phyloP scores from a whole-genome alignment of 2,329 filamentous ascomycete species.

The Colletotrichum agaves region DNA sequence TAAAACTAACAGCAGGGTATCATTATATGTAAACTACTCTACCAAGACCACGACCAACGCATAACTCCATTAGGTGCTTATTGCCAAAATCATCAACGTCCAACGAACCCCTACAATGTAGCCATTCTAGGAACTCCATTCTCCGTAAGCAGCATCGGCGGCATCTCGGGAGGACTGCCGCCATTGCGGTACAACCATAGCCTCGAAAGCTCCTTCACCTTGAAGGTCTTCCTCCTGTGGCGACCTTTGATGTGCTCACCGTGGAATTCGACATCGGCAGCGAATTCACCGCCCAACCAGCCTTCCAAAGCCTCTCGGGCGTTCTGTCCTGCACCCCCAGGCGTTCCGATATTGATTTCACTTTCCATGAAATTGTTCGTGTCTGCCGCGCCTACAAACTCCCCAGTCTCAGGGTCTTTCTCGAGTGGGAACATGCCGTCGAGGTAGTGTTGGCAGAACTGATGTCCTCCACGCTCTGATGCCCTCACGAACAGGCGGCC shows the following conservation, averaged over 20 bases:
- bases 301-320: slow-evolving; percentile 60
- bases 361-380: slow-evolving; percentile 71
- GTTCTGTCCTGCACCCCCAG: slow-evolving; percentile 55
- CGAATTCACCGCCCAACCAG: slow-evolving; percentile 54
- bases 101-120: slow-evolving; percentile 45
- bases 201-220: slow-evolving; percentile 69
- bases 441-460: slow-evolving; percentile 70
- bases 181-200: slow-evolving; percentile 73
- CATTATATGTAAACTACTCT: slow-evolving; percentile 15
- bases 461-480: slow-evolving; percentile 60
- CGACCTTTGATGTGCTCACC: slow-evolving; percentile 44
- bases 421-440: slow-evolving; percentile 70
- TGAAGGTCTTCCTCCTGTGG: slow-evolving; percentile 49
- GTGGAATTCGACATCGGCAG: slow-evolving; percentile 53
- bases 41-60: background rate
- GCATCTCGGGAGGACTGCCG: slow-evolving; percentile 57
- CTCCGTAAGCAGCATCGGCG: slow-evolving; percentile 49
- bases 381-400: slow-evolving; percentile 56
- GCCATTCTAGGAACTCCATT: slow-evolving; percentile 52
- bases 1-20: slow-evolving; percentile 10
- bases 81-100: background rate
- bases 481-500: slow-evolving; percentile 64
- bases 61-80: background rate
- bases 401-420: slow-evolving; percentile 53
- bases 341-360: slow-evolving; percentile 57